Evolutionary conservation across 257 asterid genomes (phyloP).

Genomic region (Capsicum rhomboideum): DNA sequence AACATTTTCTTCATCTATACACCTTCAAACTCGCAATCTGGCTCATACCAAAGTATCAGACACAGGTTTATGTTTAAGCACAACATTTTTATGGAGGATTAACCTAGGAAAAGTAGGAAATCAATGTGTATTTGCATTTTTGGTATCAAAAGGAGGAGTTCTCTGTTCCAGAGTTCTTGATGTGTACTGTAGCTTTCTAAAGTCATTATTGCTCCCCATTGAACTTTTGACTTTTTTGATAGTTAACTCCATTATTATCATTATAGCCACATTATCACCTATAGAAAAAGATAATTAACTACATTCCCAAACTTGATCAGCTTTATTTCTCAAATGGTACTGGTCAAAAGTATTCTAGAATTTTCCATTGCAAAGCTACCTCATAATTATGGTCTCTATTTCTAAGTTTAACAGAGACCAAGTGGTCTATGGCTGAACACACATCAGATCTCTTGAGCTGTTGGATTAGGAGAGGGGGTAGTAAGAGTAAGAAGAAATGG

Average conservation of each 20-base stretch:
- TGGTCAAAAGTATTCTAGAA: neutral
- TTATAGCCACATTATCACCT: neutral
- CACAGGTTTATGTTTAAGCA: neutral
- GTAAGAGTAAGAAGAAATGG: too few species aligned
- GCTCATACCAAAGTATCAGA: neutral
- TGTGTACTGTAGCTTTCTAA: neutral
- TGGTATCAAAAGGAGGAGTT: neutral
- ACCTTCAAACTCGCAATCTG: neutral
- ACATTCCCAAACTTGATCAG: neutral
- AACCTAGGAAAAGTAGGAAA: neutral
- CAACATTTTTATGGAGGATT: neutral
- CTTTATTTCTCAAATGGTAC: neutral
- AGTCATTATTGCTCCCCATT: neutral
- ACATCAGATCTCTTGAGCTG: too few species aligned
- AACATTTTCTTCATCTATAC: neutral
- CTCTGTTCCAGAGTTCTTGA: neutral
- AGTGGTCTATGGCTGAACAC: too few species aligned
- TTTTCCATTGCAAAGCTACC: too few species aligned
- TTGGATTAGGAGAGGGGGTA: too few species aligned
- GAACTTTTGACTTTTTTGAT: neutral
- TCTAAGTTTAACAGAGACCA: too few species aligned
- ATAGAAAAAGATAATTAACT: neutral
- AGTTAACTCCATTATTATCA: neutral
- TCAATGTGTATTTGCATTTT: neutral
- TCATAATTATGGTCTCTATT: too few species aligned